phyloP scores from a whole-genome alignment of 2,329 filamentous ascomycete species.

The Knufia petricola region DNA sequence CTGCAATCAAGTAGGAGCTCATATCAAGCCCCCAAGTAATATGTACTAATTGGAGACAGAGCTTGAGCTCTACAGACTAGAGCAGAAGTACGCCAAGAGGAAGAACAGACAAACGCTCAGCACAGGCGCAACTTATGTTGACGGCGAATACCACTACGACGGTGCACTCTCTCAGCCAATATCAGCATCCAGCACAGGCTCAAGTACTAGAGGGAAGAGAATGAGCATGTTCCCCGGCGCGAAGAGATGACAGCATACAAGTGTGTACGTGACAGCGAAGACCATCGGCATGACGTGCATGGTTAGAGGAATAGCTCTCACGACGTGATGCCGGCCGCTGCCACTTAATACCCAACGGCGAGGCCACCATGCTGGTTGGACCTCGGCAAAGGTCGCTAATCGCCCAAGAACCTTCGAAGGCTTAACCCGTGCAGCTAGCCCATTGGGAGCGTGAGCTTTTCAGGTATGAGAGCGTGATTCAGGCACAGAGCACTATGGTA shows the following conservation, averaged over 20 bases:
- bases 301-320: too few species aligned
- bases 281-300: too few species aligned
- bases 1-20: slow-evolving; percentile 37
- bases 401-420: too few species aligned
- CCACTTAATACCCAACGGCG: too few species aligned
- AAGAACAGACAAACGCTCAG: slow-evolving; percentile 84
- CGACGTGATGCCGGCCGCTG: too few species aligned
- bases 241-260: slow-evolving; percentile 5
- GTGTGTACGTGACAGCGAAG: too few species aligned
- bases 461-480: not conserved
- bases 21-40: too few species aligned
- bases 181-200: slow-evolving; percentile 11
- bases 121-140: slow-evolving; percentile 82
- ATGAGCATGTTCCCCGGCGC: not conserved
- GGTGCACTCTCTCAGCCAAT: slow-evolving; percentile 20
- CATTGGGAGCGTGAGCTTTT: not conserved
- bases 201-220: slow-evolving; percentile 5
- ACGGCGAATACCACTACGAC: slow-evolving; percentile 85
- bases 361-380: too few species aligned
- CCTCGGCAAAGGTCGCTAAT: too few species aligned
- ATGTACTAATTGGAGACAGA: too few species aligned
- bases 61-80: slow-evolving; percentile 85
- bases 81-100: slow-evolving; percentile 87
- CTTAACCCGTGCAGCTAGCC: too few species aligned
- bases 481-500: not conserved